Base-by-base conservation (phyloP, 2,329 filamentous ascomycete genomes). In the Diplodia corticola region DNA sequence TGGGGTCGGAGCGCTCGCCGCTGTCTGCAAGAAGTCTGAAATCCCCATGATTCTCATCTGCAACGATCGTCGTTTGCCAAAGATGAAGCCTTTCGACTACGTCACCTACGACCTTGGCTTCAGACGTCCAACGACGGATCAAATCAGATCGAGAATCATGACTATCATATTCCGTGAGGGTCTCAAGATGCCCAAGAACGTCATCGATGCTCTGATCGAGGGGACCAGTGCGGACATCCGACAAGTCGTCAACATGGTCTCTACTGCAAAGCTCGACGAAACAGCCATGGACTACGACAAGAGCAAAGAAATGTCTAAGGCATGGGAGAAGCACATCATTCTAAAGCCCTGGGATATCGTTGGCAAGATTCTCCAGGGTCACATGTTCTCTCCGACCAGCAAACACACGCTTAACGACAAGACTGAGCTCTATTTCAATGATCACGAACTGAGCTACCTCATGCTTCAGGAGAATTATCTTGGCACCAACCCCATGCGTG, bases 381-480 rank as follows among this genome's bases (percentile, higher is more conserved):
- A 92, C 44, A 87, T 97, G 79, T 99, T 98, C 78, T 85, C 91
- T 26, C 85, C 89, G 4, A 88, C 89, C 59, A 96, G 92, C 79
- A 96, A 92, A 70, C 83, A 91, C 3, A 96, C 92, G 0, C 82
- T 99, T 40, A 98, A 98, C 75, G 94, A 99, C 78, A 99, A 99
- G 83, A 95, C 96, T 69, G 94, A 99, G 79, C 87, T 99, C 1
- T 99, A 99, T 78, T 99, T 99, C 83, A 98, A 99, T 77, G 95
- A 99, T 73, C 95, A 99, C 74, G 95, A 99, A 73, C 96, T 98
- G 80, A 97, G 93, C 73, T 95, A 89, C 74, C 83, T 99, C 63
- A 98, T 99, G 95, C 88, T 99, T 54, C 95, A 99, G 76, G 96
- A 99, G 78, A 99, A 99, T 75, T 99, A 99, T 72, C 84, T 99